Evolutionary conservation across 768 basidiomycete genomes (phyloP).

Genomic region (Tricholoma sp.): DNA sequence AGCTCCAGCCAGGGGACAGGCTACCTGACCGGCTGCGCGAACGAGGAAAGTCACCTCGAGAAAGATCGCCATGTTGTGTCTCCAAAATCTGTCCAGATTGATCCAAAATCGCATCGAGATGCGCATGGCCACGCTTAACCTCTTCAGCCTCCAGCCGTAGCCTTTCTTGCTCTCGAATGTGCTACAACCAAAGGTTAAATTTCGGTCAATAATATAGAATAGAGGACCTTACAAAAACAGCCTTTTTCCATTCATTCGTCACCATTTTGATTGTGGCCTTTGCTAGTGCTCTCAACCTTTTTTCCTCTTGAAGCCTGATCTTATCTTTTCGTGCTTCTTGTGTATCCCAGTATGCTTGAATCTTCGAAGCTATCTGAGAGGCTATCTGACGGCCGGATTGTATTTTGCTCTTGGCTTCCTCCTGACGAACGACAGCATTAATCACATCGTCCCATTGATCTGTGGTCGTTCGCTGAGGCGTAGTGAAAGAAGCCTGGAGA

Average conservation of each 20-base stretch:
- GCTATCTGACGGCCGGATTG: conserved; percentile 33
- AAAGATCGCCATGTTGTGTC: conserved; percentile 73
- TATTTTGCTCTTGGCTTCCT: conserved; percentile 22
- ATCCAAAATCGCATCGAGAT: conserved; percentile 86
- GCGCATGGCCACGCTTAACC: conserved; percentile 71
- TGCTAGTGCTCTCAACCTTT: conserved; percentile 57
- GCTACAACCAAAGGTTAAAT: conserved; percentile 31
- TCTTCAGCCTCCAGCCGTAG: conserved; percentile 70
- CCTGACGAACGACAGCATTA: conserved; percentile 32
- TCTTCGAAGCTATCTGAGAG: conserved; percentile 56
- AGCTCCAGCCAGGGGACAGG: conserved; percentile 29
- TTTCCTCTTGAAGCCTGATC: conserved; percentile 57
- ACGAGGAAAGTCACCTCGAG: conserved; percentile 38
- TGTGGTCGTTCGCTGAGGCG: conserved; percentile 27
- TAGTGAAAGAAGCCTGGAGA: conserved; percentile 17
- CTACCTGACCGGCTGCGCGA: conserved; percentile 59
- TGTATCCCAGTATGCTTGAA: conserved; percentile 74
- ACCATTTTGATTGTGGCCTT: conserved; percentile 71
- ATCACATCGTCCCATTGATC: conserved; percentile 63
- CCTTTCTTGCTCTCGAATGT: conserved; percentile 68
- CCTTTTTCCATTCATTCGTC: conserved; percentile 81
- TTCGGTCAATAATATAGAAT: conserved; percentile 1
- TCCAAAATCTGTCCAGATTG: conserved; percentile 85
- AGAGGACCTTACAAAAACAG: conserved; percentile 60
- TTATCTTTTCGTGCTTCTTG: conserved; percentile 59